Conservation (phyloP, 495 filamentous ascomycete species). For the Penicillium argentinense region DNA sequence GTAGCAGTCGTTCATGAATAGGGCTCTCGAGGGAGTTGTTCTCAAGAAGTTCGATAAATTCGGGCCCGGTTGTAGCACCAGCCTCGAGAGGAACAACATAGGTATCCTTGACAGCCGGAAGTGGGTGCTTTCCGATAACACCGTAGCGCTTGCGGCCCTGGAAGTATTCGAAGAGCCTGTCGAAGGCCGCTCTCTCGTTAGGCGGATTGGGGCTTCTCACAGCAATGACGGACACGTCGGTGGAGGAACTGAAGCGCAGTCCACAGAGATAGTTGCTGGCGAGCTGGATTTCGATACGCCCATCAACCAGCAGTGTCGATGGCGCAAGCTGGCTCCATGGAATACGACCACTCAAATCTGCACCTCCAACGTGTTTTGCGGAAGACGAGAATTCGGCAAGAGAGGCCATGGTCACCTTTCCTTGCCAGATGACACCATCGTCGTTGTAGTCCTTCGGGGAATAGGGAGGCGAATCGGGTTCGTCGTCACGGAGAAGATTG, state of each 20-base stretch:
- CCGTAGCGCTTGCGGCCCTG: constrained; percentile 73
- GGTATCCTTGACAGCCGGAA: constrained; percentile 69
- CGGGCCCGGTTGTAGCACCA: constrained; percentile 56
- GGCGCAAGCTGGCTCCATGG: constrained; percentile 74
- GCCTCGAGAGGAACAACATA: constrained; percentile 75
- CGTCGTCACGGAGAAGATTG: constrained; percentile 80
- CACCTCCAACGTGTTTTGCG: constrained; percentile 84
- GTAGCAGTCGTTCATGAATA: constrained; percentile 66
- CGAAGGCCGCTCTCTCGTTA: constrained; percentile 55
- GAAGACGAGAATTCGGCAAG: constrained; percentile 70
- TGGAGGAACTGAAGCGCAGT: constrained; percentile 67
- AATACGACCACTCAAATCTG: constrained; percentile 57
- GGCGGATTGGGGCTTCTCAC: constrained; percentile 57
- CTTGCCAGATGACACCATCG: constrained; percentile 74
- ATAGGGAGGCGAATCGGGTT: constrained; percentile 81
- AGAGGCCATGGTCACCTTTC: constrained; percentile 72
- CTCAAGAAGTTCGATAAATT: constrained; percentile 75
- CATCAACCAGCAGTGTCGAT: constrained; percentile 68
- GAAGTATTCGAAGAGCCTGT: constrained; percentile 78
- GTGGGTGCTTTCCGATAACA: constrained; percentile 69
- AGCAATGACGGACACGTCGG: constrained; percentile 70
- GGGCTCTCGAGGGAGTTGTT: constrained; percentile 68
- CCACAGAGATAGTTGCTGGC: constrained; percentile 89
- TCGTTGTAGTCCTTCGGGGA: constrained; percentile 72
- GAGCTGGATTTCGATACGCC: constrained; percentile 74